Conservation (phyloP, 1,284 basidiomycete species). For the Agaricales sp. region DNA sequence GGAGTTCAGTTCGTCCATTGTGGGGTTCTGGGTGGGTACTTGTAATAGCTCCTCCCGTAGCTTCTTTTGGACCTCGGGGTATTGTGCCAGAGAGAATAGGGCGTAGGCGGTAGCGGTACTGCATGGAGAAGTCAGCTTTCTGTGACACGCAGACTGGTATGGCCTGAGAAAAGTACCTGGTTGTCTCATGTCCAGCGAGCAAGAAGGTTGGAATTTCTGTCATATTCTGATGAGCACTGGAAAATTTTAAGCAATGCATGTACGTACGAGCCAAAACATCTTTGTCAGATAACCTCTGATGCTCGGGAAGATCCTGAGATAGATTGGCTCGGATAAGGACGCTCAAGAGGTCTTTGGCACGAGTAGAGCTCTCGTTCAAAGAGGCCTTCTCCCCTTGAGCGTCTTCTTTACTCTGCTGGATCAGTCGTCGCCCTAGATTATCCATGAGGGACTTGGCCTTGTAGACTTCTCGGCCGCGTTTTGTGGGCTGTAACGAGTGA, state of each 20-base stretch:
- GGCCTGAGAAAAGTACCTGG: constrained; percentile 27
- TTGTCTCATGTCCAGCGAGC: constrained; percentile 73
- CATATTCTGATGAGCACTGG: neutral
- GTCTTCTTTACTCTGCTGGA: constrained; percentile 30
- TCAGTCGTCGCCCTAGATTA: constrained; percentile 31
- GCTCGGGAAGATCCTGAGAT: constrained; percentile 42
- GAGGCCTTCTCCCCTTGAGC: constrained; percentile 15
- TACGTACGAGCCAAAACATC: constrained; percentile 69
- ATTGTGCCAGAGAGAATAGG: constrained; percentile 35
- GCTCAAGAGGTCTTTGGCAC: constrained; percentile 36
- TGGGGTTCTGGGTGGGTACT: constrained; percentile 21
- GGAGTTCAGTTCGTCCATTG: constrained; percentile 31
- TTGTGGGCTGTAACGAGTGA: constrained; percentile 10
- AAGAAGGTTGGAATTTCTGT: constrained; percentile 52
- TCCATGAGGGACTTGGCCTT: constrained; percentile 15
- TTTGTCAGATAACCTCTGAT: constrained; percentile 55
- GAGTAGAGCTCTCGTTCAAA: constrained; percentile 14
- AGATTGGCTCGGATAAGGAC: constrained; percentile 56
- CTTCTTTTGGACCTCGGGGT: constrained; percentile 37
- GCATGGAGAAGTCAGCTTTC: neutral
- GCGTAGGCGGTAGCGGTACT: constrained; percentile 27
- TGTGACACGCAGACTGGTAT: neutral
- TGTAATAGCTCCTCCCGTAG: constrained; percentile 43
- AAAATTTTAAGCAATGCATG: constrained; percentile 13
- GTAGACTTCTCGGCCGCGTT: constrained; percentile 7